Evolutionary conservation across 352 stramenopile species (phyloP).

Genomic region (Lagenidium sp.): DNA sequence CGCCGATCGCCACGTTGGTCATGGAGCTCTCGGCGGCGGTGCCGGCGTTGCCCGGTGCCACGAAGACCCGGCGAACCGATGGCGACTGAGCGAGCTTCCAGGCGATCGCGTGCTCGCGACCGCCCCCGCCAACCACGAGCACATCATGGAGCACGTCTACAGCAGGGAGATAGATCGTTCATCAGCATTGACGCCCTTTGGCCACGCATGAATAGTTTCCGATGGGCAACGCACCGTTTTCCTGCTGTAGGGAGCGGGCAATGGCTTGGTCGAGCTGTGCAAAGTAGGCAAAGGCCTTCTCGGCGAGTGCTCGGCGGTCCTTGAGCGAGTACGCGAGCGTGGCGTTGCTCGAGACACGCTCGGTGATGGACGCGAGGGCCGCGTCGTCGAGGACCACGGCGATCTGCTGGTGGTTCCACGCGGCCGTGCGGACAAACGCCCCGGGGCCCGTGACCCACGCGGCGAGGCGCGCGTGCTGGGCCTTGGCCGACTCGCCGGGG

Average conservation of each 20-base stretch:
- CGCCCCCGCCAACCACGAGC: slow-evolving; percentile 89
- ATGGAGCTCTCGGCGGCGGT: slow-evolving; percentile 50
- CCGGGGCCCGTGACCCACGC: slow-evolving; percentile 66
- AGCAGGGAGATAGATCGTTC: not conserved
- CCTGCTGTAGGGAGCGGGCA: slow-evolving; percentile 30
- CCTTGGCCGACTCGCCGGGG: slow-evolving; percentile 22
- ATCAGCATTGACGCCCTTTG: too few species aligned
- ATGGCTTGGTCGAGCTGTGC: slow-evolving; percentile 63
- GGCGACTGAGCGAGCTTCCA: slow-evolving; percentile 88
- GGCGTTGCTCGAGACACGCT: slow-evolving; percentile 55
- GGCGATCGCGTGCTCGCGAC: slow-evolving; percentile 93
- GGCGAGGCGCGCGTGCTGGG: slow-evolving; percentile 33
- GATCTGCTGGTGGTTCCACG: slow-evolving; percentile 86
- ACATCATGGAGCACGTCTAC: slow-evolving; percentile 69
- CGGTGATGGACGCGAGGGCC: slow-evolving; percentile 37
- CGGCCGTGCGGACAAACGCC: slow-evolving; percentile 72
- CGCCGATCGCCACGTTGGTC: slow-evolving; percentile 71
- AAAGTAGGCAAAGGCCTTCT: slow-evolving; percentile 79
- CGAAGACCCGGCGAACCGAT: slow-evolving; percentile 71
- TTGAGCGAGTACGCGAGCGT: slow-evolving; percentile 57
- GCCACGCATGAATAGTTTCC: too few species aligned
- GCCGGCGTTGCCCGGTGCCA: slow-evolving; percentile 89
- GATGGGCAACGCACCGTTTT: slow-evolving; percentile 25
- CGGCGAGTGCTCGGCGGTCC: slow-evolving; percentile 54
- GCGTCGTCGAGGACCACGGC: slow-evolving; percentile 63